Evolutionary conservation across 352 stramenopile species (phyloP), one percentile per base, ranked within the genome.

Genomic region (Phytophthora tubulina): DNA sequence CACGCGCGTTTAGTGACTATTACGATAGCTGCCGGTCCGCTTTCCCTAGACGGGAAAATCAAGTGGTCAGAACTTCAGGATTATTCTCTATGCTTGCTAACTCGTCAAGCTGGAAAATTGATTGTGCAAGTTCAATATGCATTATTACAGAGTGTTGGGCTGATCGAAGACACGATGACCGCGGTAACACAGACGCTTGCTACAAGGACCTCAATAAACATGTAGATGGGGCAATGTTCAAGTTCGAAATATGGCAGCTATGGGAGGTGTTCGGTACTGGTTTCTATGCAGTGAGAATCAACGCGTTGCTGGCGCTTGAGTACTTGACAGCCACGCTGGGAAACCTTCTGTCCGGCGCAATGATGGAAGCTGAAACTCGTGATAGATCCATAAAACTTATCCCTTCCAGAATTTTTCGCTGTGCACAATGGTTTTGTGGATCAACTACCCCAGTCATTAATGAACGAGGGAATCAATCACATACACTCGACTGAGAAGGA

Each of bases 251-350:
- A 11, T 70, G 63, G 57, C 56, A 61, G 41, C 62, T 15, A 6
- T 66, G 57, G 57, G 62, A 73, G 33, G 70, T 76, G 11, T 74
- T 83, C 33, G 76, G 76, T 70, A 56, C 72, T 70, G 78, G 61
- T n/a, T 76, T 83, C 32, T 76, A 83, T 76, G 67, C 63, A 35
- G 50, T 80, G 50, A 69, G 60, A 80, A 79, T 84, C 21, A 74
- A 79, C 65, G 69, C 62, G 32, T 69, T 75, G 46, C 21, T 76
- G 71, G 45, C 66, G 71, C 63, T 82, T 70, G 62, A 54, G 4
- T 13, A 60, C 53, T 70, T 51, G 33, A 67, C 67, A 10, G 67
- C 79, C 3, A 75, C 57, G 45, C 57, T 78, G 48, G 36, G 51
- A 65, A 32, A 60, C 3, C 21, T 78, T 10, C 58, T 80, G 38